Base-by-base conservation (phyloP, 768 basidiomycete species). In the Amanita inopinata region DNA sequence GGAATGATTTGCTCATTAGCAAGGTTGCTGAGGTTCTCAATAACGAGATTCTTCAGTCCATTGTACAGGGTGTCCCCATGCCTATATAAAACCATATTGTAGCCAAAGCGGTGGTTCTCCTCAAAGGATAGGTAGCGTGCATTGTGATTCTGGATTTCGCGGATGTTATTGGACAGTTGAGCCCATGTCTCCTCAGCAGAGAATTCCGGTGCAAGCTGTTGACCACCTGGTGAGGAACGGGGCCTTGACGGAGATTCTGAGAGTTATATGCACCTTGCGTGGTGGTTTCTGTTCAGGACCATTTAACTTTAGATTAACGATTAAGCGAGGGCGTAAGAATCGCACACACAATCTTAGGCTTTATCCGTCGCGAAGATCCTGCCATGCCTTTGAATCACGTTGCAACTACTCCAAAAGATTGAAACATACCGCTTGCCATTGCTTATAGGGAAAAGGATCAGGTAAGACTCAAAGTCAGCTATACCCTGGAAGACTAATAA, bases 101-200 rank as follows among this genome's bases (percentile, higher is more conserved):
- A 96, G 14, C 83, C 90, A 58, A 85, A 91, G 32, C 94, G 76
- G 59, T 96, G 90, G 51, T 90, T 88, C 63, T 93, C 92, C 59
- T 98, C 65, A 41, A 65, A 67, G 3, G 65, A 67, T 18, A 99
- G 75, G 53, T 80, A 82, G 37, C 79, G 76, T 3, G 91, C 89
- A 60, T 94, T 90, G 61, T 94, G 89, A 52, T 88, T 83, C 59
- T 94, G 90, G 39, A 99, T 97, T 69, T 94, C 90, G 45, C 78
- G 73, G 51, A 99, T 93, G 49, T 97, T 96, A 48, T 70, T 67
- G 8, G 87, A 70, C 9, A 99, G 69, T 50, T 77, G 77, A 4
- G 70, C 57, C 89, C 92, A 96, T 32, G 83, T 92, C 50, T 86
- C 80, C 32, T 89, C 81, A 19, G 80, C 71, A n/a, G 85, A 78